These are phyloP conservation scores for Blechomonas ayalai DNA, from an alignment of 208 protist genomes.

Conservation along the genomic window DNA sequence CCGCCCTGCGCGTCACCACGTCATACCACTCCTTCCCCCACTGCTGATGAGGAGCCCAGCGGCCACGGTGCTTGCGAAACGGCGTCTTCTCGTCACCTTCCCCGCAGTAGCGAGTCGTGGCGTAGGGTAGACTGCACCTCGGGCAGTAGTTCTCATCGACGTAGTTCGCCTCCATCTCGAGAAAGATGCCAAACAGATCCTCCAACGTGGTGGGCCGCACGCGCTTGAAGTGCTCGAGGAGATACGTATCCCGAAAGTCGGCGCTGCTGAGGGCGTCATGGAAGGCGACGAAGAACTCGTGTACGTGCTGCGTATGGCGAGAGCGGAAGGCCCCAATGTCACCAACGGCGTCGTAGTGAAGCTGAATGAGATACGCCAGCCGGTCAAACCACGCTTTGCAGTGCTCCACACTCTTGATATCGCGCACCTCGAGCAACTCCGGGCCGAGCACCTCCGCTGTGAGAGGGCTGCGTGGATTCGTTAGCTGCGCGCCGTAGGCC, in stretches of 20 bases:
- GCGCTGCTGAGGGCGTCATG: conserved; percentile 82
- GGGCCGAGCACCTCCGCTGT: conserved; percentile 64
- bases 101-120: conserved; percentile 77
- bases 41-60: conserved; percentile 77
- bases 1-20: conserved; percentile 80
- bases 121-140: conserved; percentile 78
- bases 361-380: conserved; percentile 66
- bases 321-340: conserved; percentile 75
- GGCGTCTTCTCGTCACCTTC: conserved; percentile 76
- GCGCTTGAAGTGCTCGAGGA: conserved; percentile 53
- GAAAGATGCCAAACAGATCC: conserved; percentile 82
- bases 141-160: conserved; percentile 77
- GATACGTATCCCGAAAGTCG: conserved; percentile 76
- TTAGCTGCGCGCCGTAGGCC: conserved; percentile 50
- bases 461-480: conserved; percentile 48
- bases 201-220: conserved; percentile 47
- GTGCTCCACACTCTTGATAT: conserved; percentile 76
- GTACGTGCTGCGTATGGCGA: conserved; percentile 78
- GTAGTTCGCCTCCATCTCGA: conserved; percentile 91
- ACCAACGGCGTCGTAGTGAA: conserved; percentile 82
- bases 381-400: conserved; percentile 85
- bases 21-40: conserved; percentile 85
- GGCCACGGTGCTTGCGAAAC: conserved; percentile 77
- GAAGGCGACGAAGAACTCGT: conserved; percentile 85
- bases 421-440: conserved; percentile 62